Conservation (phyloP, 805 yeast genomes). For the Babjeviella inositovora region DNA sequence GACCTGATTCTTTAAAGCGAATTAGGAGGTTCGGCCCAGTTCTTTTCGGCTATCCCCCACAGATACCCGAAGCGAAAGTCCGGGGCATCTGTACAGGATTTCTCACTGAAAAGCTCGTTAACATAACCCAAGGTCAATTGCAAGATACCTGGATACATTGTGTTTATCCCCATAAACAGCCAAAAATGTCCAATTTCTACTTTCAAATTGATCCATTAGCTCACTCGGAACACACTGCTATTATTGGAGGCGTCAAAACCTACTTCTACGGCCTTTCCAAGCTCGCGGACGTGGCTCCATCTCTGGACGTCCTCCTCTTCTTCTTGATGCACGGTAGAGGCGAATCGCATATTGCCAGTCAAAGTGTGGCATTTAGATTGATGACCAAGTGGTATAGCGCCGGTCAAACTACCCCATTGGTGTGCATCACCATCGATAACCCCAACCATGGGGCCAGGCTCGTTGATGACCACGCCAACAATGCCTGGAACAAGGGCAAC, state of each 20-base stretch:
- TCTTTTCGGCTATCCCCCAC: too few relatives aligned
- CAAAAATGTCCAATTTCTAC: too few relatives aligned
- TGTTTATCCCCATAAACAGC: too few relatives aligned
- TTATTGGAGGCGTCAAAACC: slow-evolving; percentile 28
- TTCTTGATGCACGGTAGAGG: slow-evolving; percentile 31
- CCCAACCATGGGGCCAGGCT: slow-evolving; percentile 40
- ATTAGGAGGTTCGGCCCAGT: too few relatives aligned
- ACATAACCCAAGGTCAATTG: too few relatives aligned
- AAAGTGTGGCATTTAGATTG: slow-evolving; percentile 19
- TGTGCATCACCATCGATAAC: slow-evolving; percentile 33
- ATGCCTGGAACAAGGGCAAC: slow-evolving; percentile 30
- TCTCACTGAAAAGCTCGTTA: too few relatives aligned
- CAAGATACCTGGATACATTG: too few relatives aligned
- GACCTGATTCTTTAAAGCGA: too few relatives aligned
- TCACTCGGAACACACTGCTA: too few relatives aligned
- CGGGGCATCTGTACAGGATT: too few relatives aligned
- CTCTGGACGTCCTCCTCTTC: slow-evolving; percentile 15
- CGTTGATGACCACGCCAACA: slow-evolving; percentile 15
- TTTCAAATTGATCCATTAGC: too few relatives aligned
- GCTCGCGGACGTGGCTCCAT: slow-evolving; percentile 6
- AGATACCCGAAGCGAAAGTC: too few relatives aligned
- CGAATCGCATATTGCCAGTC: slow-evolving; percentile 17
- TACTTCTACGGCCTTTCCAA: slow-evolving; percentile 21
- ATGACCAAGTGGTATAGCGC: slow-evolving; percentile 10
- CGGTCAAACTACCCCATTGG: slow-evolving; percentile 9